phyloP scores from a whole-genome alignment of 106 monocot species.

The Narthecium ossifragum region DNA sequence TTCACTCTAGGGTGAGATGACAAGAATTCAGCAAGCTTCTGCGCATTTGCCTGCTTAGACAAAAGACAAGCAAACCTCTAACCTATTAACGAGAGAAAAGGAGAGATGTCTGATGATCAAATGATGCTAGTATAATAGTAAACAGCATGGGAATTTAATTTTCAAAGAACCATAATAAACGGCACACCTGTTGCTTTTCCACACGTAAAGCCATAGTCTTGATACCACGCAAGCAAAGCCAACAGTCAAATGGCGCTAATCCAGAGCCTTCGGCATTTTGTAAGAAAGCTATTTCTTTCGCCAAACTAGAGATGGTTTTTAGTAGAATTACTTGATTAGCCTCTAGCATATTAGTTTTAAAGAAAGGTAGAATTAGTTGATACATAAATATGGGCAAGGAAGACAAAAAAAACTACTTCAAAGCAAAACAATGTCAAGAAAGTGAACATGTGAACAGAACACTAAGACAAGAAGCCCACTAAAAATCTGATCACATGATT shows the following conservation, averaged over 20 bases:
- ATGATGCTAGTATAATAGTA: no score
- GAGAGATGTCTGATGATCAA: no score
- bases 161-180: no score
- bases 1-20: conserved; percentile 84
- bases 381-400: no score
- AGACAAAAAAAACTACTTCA: no score
- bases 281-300: conserved; percentile 77
- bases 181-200: conserved; percentile 98
- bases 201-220: conserved; percentile 96
- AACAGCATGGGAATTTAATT: no score
- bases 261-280: conserved; percentile 98
- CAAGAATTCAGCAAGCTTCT: conserved; percentile 88
- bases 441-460: no score
- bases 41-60: conserved; percentile 72
- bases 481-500: no score
- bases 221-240: conserved; percentile 93
- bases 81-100: no score
- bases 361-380: no score
- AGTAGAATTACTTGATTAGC: neutral
- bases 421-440: neutral
- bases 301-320: conserved; percentile 44
- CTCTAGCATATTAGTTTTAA: no score
- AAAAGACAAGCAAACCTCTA: conserved; percentile 2
- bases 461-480: no score
- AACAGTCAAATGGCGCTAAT: conserved; percentile 95